Conservation (phyloP, 1,139 yeast genomes). For the Magnusiomyces fungicola region DNA sequence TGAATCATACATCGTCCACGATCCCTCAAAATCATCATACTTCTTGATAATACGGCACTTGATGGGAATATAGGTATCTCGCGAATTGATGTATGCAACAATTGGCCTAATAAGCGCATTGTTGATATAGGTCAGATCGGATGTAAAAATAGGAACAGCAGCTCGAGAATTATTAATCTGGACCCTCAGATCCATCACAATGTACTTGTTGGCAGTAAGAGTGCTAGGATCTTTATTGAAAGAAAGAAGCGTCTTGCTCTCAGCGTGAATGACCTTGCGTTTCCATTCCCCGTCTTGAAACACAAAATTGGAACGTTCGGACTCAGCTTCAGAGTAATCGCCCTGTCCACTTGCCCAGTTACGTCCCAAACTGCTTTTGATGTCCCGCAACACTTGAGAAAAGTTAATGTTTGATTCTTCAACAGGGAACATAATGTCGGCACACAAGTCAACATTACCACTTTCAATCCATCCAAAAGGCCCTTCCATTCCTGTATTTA, state of each 20-base stretch:
- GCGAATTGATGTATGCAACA: slow-evolving; percentile 88
- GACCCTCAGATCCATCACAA: slow-evolving; percentile 71
- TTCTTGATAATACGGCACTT: slow-evolving; percentile 77
- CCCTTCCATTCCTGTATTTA: slow-evolving; percentile 83
- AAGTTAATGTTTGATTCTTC: slow-evolving; percentile 42
- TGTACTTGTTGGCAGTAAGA: slow-evolving; percentile 39
- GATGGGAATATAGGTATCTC: slow-evolving; percentile 83
- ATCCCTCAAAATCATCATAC: slow-evolving; percentile 78
- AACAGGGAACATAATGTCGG: slow-evolving; percentile 77
- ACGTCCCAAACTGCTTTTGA: slow-evolving; percentile 35
- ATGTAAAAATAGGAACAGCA: slow-evolving; percentile 74
- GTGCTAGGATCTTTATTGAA: slow-evolving; percentile 9
- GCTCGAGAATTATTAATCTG: slow-evolving; percentile 83
- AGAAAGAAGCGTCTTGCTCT: slow-evolving; percentile 9
- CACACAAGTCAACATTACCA: slow-evolving; percentile 88
- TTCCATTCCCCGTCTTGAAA: slow-evolving; percentile 1
- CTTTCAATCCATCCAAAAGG: slow-evolving; percentile 95
- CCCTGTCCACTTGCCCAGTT: slow-evolving; percentile 9
- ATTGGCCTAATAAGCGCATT: slow-evolving; percentile 90
- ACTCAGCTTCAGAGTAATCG: slow-evolving; percentile 4
- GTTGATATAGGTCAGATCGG: slow-evolving; percentile 79
- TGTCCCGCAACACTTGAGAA: slow-evolving; percentile 34
- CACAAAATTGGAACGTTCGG: not conserved
- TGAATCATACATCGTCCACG: slow-evolving; percentile 94
- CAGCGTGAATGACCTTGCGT: slow-evolving; percentile 1